Evolutionary conservation across 371 early-diverging fungal species (phyloP), one percentile per base, ranked within the genome.

Genomic region (Mucor mucedo): DNA sequence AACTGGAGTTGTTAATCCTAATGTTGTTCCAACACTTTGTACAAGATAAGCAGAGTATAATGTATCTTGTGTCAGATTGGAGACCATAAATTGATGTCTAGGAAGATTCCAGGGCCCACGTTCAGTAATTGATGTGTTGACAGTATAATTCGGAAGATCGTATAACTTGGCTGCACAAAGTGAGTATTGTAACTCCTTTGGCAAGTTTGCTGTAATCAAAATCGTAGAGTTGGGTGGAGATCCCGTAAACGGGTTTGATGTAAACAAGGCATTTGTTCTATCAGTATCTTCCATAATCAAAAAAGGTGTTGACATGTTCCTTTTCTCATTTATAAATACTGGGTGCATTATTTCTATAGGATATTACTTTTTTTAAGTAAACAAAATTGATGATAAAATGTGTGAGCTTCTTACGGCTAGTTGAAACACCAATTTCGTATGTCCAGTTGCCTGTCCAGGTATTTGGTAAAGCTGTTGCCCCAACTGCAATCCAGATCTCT

Each of bases 221-320:
- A 86, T n/a, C 6, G 72, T 79, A 2, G 72, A 62, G 11, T 76
- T 80, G 35, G 80, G 79, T 4, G 80, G 61, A 62, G 30, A 39
- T 61, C 44, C 49, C 50, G 32, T 38, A 52, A 76, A 76, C 32
- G 77, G 64, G 21, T 66, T 66, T 2, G 82, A 78, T 57, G 81
- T 64, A 63, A 87, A 85, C 16, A 85, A 71, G 4, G 84, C 87
- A 65, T 72, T 78, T 11, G 69, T 71, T 45, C 67, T 72, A 39
- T 87, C 87, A 32, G 87, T 82, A 41, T 87, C 87, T 53, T 87
- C 87, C 55, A 87, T 60, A 0, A 65, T 70, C 27, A 85, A 45
- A 11, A 69, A 77, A n/a, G 76, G 72, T 28, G 65, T 48, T 9
- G 68, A 64, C 11, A 64, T 54, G 5, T 59, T 52, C 21, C 57